phyloP scores from a whole-genome alignment of 441 rosid species.

The Theobroma grandiflorum region DNA sequence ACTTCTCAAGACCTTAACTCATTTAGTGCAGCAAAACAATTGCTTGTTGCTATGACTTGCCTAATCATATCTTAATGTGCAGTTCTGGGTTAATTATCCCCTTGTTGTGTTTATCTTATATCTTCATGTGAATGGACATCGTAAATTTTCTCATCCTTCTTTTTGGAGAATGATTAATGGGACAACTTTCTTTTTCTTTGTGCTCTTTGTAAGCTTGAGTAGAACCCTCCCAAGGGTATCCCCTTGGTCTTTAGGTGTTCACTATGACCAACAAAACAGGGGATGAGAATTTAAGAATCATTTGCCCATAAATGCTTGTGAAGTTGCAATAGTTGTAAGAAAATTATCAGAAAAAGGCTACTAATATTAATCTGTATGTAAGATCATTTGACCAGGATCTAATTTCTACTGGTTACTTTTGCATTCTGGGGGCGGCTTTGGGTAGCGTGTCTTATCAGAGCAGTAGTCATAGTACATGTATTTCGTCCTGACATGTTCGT shows the following conservation, averaged over 20 bases:
- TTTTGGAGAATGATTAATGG: neutral
- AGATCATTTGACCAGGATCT: neutral
- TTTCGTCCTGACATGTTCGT: slow-evolving; percentile 27
- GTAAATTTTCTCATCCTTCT: neutral
- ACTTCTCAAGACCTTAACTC: slow-evolving; percentile 40
- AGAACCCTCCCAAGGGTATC: no score
- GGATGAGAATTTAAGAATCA: no score
- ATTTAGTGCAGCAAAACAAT: slow-evolving; percentile 45
- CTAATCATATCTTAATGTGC: slow-evolving; percentile 55
- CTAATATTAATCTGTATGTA: no score
- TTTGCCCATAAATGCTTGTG: no score
- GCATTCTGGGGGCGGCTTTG: slow-evolving; percentile 42
- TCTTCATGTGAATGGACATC: slow-evolving; percentile 6
- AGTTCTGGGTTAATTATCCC: slow-evolving; percentile 43
- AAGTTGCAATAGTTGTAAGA: no score
- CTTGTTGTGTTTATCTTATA: slow-evolving; percentile 1
- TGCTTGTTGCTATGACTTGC: slow-evolving; percentile 47
- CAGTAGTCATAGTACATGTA: slow-evolving; percentile 49
- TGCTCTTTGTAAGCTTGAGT: no score
- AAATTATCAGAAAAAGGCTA: no score
- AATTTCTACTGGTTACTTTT: neutral
- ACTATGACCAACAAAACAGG: no score
- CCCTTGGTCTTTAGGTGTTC: no score
- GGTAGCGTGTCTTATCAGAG: slow-evolving; percentile 36
- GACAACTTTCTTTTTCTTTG: neutral